phyloP scores from a whole-genome alignment of 2,329 filamentous ascomycete species.

The Alternaria panax region DNA sequence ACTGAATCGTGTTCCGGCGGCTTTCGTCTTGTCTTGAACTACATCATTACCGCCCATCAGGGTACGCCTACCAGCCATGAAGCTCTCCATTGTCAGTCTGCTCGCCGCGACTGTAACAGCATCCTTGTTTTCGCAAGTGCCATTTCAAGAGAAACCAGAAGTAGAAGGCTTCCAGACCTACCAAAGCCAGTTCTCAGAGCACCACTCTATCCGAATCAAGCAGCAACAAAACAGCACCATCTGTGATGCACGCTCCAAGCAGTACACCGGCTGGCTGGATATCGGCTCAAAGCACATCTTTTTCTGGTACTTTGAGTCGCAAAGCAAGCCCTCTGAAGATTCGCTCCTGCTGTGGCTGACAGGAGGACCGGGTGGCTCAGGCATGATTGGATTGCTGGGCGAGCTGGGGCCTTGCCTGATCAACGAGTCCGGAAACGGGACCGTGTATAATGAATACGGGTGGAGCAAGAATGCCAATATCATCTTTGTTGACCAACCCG shows the following conservation, averaged over 20 bases:
- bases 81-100: constrained; percentile 18
- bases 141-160: constrained; percentile 40
- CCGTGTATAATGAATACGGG: constrained; percentile 49
- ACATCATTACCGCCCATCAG: neutral
- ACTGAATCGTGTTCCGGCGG: neutral
- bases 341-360: constrained; percentile 54
- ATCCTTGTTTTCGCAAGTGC: constrained; percentile 34
- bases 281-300: constrained; percentile 54
- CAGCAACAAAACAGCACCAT: constrained; percentile 43
- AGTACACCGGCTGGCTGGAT: constrained; percentile 49
- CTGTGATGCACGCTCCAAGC: constrained; percentile 45
- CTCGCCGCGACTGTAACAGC: constrained; percentile 17
- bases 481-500: constrained; percentile 51
- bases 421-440: constrained; percentile 49
- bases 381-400: constrained; percentile 48
- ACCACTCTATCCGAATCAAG: constrained; percentile 47
- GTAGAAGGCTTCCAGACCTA: constrained; percentile 41
- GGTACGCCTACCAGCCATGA: constrained; percentile 21
- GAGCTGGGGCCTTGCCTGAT: constrained; percentile 51
- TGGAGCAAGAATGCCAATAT: constrained; percentile 50
- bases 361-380: constrained; percentile 49
- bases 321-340: constrained; percentile 46
- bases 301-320: constrained; percentile 57
- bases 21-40: neutral
- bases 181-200: constrained; percentile 40